Conservation (phyloP, 2,329 filamentous ascomycete genomes). For the Xylaria sp. region DNA sequence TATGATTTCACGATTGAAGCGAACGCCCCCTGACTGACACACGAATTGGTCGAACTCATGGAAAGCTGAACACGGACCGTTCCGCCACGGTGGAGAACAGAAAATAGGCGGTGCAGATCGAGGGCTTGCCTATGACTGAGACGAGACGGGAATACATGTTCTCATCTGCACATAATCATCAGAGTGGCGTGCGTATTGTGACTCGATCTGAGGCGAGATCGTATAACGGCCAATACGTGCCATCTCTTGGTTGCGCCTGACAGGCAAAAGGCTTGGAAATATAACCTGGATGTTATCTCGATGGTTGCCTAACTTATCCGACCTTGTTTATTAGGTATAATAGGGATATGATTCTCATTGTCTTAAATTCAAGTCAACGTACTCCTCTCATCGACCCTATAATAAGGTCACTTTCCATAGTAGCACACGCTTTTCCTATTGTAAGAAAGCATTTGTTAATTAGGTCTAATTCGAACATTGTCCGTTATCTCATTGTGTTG, state of each 20-base stretch:
- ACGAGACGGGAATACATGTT: slow-evolving; percentile 10
- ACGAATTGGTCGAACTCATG: neutral
- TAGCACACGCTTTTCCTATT: neutral
- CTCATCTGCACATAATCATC: slow-evolving; percentile 15
- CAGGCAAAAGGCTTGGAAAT: neutral
- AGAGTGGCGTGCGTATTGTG: slow-evolving; percentile 5
- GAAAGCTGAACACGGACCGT: slow-evolving; percentile 16
- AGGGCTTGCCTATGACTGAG: slow-evolving; percentile 8
- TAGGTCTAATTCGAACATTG: neutral
- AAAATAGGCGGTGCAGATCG: slow-evolving; percentile 3
- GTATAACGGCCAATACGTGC: slow-evolving; percentile 20
- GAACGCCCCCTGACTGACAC: neutral
- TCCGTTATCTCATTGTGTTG: neutral
- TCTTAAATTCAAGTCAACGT: neutral
- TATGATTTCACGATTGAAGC: neutral
- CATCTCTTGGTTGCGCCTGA: neutral
- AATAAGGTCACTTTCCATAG: neutral
- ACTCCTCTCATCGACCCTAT: neutral
- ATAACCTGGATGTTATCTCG: neutral
- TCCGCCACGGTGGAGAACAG: slow-evolving; percentile 7
- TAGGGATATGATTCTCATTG: neutral
- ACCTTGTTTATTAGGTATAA: neutral
- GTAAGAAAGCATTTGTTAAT: neutral
- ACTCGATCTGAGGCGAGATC: slow-evolving; percentile 12
- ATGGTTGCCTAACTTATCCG: neutral